These are phyloP conservation scores for Tetraselmis chui DNA, from an alignment of 139 green algal genomes.

Conservation along the genomic window DNA sequence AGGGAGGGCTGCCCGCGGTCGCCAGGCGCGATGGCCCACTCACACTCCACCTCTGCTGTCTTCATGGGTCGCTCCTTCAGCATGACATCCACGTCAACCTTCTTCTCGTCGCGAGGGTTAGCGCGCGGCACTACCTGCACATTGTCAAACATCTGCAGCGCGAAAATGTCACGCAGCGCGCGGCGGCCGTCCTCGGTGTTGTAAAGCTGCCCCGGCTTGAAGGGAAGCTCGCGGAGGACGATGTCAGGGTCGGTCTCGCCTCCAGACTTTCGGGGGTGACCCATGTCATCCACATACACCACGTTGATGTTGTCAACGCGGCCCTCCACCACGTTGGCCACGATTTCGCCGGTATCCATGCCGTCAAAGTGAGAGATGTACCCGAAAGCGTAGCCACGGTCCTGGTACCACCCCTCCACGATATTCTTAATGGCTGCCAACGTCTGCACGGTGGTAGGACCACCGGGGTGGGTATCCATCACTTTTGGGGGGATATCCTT, in stretches of 20 bases:
- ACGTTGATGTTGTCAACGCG: constrained; percentile 19
- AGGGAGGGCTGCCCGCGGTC: constrained; percentile 48
- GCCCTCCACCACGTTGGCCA: constrained; percentile 56
- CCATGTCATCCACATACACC: constrained; percentile 55
- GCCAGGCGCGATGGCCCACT: constrained; percentile 61
- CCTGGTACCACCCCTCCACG: constrained; percentile 70
- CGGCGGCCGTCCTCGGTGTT: constrained; percentile 62
- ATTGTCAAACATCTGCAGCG: constrained; percentile 72
- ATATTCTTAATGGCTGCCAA: constrained; percentile 49
- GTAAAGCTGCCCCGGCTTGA: constrained; percentile 57
- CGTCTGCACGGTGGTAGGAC: constrained; percentile 33
- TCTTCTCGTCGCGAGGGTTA: constrained; percentile 39
- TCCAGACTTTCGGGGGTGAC: constrained; percentile 30
- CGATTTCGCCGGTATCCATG: constrained; percentile 62
- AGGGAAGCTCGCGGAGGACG: constrained; percentile 50
- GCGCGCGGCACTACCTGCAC: constrained; percentile 58
- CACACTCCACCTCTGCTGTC: constrained; percentile 47
- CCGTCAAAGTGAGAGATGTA: constrained; percentile 64
- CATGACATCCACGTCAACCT: constrained; percentile 70
- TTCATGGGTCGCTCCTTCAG: constrained; percentile 56
- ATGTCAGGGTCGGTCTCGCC: constrained; percentile 29
- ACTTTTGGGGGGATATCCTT: constrained; percentile 29
- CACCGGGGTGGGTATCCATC: constrained; percentile 18
- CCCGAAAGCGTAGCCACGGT: constrained; percentile 50
- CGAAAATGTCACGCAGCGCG: constrained; percentile 68